Evolutionary conservation across 352 stramenopile genomes (phyloP).

Genomic region (Lagenidium giganteum): DNA sequence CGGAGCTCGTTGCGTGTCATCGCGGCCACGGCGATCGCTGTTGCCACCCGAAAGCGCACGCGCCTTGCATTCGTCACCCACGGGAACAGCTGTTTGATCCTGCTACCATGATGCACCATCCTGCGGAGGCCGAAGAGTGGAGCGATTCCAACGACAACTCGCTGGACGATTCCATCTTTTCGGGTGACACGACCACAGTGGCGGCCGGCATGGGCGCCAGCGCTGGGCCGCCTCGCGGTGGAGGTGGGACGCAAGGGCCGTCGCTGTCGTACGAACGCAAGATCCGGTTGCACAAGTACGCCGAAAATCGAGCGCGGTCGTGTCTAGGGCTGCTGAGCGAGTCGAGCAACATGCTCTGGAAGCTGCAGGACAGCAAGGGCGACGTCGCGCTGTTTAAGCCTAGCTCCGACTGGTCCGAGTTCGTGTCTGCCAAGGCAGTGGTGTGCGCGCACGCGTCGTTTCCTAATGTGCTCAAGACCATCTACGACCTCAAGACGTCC

Average conservation of each 20-base stretch:
- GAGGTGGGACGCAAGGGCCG: no score
- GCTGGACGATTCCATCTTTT: conserved; percentile 49
- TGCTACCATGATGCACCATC: conserved; percentile 1
- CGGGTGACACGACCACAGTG: no score
- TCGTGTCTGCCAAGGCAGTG: conserved; percentile 77
- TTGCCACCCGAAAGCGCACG: background rate
- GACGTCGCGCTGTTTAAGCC: conserved; percentile 82
- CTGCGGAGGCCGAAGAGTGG: conserved; percentile 34
- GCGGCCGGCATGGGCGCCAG: no score
- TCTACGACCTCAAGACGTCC: conserved; percentile 82
- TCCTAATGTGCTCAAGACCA: conserved; percentile 74
- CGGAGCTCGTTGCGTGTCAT: no score
- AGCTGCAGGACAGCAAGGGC: conserved; percentile 73
- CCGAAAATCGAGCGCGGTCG: conserved; percentile 77
- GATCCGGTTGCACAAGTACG: conserved; percentile 81
- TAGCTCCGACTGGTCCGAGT: conserved; percentile 84
- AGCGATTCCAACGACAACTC: conserved; percentile 67
- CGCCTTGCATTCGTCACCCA: no score
- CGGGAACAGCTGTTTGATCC: no score
- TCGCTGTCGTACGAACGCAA: conserved; percentile 84
- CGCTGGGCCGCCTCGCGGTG: no score
- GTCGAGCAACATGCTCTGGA: conserved; percentile 76
- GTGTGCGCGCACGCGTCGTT: conserved; percentile 74
- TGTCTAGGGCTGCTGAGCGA: conserved; percentile 68
- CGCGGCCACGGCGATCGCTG: background rate